Conservation (phyloP, 106 monocot genomes). For the Iris macrosiphon region DNA sequence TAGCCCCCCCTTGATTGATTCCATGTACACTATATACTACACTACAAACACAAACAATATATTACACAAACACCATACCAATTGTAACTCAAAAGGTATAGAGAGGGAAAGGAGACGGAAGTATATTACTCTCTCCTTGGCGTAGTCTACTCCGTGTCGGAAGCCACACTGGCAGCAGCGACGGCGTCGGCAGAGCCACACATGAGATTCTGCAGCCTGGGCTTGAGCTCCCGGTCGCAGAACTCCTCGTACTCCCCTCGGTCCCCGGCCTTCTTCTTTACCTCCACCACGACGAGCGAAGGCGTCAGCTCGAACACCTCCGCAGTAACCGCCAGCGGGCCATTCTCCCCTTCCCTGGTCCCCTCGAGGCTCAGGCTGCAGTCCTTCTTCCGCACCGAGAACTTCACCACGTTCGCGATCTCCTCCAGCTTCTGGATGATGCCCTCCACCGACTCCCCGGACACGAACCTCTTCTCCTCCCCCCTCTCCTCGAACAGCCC, state of each 20-base stretch:
- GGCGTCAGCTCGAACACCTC: constrained; percentile 18
- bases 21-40: too few species aligned
- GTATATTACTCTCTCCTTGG: too few species aligned
- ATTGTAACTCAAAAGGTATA: too few species aligned
- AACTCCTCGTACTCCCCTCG: constrained; percentile 40
- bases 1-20: too few species aligned
- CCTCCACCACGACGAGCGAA: constrained; percentile 9
- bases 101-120: too few species aligned
- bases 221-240: constrained; percentile 64
- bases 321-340: constrained; percentile 9
- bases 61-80: too few species aligned
- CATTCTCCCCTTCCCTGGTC: constrained; percentile 16
- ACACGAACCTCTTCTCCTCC: constrained; percentile 5
- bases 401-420: constrained; percentile 10
- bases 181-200: constrained; percentile 19
- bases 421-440: constrained; percentile 13
- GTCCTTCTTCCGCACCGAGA: constrained; percentile 15
- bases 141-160: constrained; percentile 26
- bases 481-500: constrained; percentile 12
- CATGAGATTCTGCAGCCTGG: constrained; percentile 54
- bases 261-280: constrained; percentile 20
- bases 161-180: constrained; percentile 10
- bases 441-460: constrained; percentile 4
- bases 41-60: too few species aligned
- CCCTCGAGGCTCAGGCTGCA: constrained; percentile 17